Evolutionary conservation across 148 eudicot genomes (phyloP).

Genomic region (Rhododendron vialii): DNA sequence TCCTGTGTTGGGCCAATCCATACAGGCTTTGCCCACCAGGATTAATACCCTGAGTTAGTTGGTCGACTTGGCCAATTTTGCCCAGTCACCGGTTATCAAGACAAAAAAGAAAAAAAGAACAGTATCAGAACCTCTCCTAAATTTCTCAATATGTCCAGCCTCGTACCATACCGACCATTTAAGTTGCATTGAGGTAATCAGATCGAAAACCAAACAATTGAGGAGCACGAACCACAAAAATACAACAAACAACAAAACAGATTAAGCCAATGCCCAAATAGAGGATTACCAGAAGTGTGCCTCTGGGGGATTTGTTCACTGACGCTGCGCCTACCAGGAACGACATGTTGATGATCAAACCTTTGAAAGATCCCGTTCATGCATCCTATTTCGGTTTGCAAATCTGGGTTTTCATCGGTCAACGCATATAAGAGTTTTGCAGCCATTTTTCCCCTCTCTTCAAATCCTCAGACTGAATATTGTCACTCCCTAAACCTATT

Average conservation of each 20-base stretch:
- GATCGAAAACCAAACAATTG: neutral
- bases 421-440: slow-evolving; percentile 87
- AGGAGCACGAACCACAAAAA: neutral
- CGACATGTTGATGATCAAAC: slow-evolving; percentile 64
- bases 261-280: neutral
- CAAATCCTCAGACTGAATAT: slow-evolving; percentile 6
- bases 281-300: slow-evolving; percentile 1
- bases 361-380: slow-evolving; percentile 78
- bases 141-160: neutral
- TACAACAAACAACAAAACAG: neutral
- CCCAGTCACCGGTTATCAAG: neutral
- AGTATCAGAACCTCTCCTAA: neutral
- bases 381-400: slow-evolving; percentile 90
- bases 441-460: slow-evolving; percentile 53
- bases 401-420: slow-evolving; percentile 84
- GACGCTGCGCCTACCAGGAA: slow-evolving; percentile 47
- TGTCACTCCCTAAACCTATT: neutral
- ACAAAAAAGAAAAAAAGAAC: neutral
- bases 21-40: neutral
- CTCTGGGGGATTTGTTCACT: neutral
- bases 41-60: neutral
- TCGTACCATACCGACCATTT: neutral
- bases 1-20: neutral
- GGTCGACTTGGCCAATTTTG: neutral
- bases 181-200: neutral